Conservation (phyloP, 108 stramenopile species). For the Cyclotella baltica region DNA sequence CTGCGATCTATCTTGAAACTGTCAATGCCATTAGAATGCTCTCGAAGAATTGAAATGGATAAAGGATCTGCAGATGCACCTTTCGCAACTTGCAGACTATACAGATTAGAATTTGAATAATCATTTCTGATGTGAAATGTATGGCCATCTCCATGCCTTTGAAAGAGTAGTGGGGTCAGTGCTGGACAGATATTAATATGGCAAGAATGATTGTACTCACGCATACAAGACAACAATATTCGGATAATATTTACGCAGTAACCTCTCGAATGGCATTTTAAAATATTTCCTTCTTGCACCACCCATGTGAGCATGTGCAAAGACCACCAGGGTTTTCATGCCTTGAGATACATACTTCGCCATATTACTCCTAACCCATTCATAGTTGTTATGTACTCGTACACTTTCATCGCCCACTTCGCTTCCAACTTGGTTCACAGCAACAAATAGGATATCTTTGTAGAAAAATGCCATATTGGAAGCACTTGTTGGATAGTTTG, state of each 20-base stretch:
- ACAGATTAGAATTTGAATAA: background rate
- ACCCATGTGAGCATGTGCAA: conserved; percentile 14
- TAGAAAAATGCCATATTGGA: conserved; percentile 21
- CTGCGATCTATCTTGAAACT: conserved; percentile 9
- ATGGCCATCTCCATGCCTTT: conserved; percentile 25
- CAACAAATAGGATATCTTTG: conserved; percentile 8
- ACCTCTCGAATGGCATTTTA: background rate
- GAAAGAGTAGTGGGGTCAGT: background rate
- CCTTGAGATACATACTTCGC: conserved; percentile 17
- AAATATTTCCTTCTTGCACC: conserved; percentile 2
- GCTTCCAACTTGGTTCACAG: conserved; percentile 20
- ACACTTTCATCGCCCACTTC: conserved; percentile 17
- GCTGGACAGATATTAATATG: background rate
- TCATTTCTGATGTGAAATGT: background rate
- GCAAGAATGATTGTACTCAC: background rate
- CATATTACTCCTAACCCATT: conserved; percentile 21
- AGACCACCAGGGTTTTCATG: conserved; percentile 14
- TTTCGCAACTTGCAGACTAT: background rate
- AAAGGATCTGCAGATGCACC: conserved; percentile 16
- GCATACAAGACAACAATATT: background rate
- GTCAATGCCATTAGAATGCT: background rate
- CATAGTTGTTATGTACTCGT: conserved; percentile 6
- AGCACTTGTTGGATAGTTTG: conserved; percentile 18
- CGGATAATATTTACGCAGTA: conserved; percentile 1
- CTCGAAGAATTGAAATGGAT: conserved; percentile 3